These are phyloP conservation scores for Paramarasmius palmivorus DNA, from an alignment of 1,284 basidiomycete species.

Conservation along the genomic window DNA sequence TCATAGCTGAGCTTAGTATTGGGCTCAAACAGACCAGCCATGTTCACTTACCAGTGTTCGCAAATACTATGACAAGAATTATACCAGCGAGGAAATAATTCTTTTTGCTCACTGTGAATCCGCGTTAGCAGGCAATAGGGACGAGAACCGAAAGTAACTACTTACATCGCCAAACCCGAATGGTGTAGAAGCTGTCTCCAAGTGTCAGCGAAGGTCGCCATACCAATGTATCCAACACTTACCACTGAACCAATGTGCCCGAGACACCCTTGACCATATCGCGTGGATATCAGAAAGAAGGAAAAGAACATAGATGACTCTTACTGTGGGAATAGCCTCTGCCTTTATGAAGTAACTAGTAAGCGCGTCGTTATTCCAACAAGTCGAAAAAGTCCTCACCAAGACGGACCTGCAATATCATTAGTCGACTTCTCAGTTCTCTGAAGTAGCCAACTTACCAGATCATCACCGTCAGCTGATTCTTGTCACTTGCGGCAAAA, in stretches of 20 bases:
- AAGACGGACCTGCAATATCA: constrained; percentile 12
- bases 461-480: constrained; percentile 10
- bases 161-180: constrained; percentile 15
- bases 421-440: not conserved
- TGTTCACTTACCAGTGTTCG: constrained; percentile 6
- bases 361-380: not conserved
- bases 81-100: constrained; percentile 9
- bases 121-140: not conserved
- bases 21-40: not conserved
- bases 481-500: constrained; percentile 4
- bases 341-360: constrained; percentile 1
- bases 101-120: constrained; percentile 14
- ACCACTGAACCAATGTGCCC: constrained; percentile 15
- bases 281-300: not conserved
- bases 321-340: constrained; percentile 14
- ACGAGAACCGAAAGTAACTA: not conserved
- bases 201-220: too few species aligned
- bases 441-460: constrained; percentile 7
- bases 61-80: constrained; percentile 13
- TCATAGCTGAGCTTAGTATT: not conserved
- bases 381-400: constrained; percentile 2
- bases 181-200: constrained; percentile 12
- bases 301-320: not conserved
- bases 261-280: constrained; percentile 11
- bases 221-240: not conserved